Evolutionary conservation across 2,329 filamentous ascomycete genomes (phyloP).

Genomic region (Sclerotinia sclerotiorum): DNA sequence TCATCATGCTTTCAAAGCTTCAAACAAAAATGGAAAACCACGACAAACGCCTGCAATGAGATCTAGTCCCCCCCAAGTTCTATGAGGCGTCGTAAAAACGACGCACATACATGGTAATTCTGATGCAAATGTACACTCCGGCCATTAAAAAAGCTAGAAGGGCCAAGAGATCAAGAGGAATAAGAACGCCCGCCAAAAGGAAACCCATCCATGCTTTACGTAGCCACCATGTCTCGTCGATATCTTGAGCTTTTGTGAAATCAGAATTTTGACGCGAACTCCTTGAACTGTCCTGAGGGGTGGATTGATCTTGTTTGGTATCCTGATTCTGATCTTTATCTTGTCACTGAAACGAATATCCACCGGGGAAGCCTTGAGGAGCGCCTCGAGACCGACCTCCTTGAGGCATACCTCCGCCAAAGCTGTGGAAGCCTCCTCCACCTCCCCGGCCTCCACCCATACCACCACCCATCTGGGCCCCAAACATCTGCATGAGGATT

Average conservation of each 20-base stretch:
- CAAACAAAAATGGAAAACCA: conserved; percentile 15
- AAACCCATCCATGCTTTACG: conserved; percentile 38
- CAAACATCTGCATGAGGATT: conserved; percentile 42
- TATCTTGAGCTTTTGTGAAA: conserved; percentile 26
- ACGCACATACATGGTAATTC: conserved; percentile 31
- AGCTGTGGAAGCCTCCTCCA: conserved; percentile 48
- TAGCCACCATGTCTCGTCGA: conserved; percentile 29
- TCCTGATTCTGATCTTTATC: conserved; percentile 25
- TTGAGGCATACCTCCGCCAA: conserved; percentile 52
- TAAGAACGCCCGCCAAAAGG: conserved; percentile 37
- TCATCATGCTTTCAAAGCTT: conserved; percentile 20
- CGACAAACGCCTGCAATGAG: conserved; percentile 33
- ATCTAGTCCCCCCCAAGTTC: conserved; percentile 35
- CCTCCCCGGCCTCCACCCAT: conserved; percentile 51
- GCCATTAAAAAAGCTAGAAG: conserved; percentile 31
- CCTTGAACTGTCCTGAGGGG: conserved; percentile 6
- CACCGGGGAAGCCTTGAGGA: conserved; percentile 48
- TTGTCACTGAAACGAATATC: conserved; percentile 60
- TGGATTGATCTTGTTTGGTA: conserved; percentile 15
- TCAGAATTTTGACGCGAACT: conserved; percentile 18
- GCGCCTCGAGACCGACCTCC: conserved; percentile 36
- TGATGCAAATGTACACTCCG: conserved; percentile 36
- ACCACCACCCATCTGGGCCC: conserved; percentile 43
- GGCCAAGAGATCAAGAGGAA: conserved; percentile 39
- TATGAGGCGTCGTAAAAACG: conserved; percentile 34